Conservation (phyloP, 305 asterid genomes). For the Solanum hybrid region DNA sequence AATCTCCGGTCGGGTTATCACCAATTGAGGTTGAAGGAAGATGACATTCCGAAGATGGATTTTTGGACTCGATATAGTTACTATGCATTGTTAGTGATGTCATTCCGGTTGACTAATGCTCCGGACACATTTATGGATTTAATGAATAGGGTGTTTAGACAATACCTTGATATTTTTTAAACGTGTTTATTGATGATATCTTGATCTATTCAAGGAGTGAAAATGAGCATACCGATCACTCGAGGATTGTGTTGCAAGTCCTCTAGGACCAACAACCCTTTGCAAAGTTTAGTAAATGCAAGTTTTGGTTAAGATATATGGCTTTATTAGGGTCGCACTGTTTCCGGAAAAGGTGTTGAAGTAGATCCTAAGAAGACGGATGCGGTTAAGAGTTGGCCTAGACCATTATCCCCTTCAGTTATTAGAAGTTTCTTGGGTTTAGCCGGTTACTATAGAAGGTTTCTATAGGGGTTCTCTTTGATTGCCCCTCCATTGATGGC, state of each 20-base stretch:
- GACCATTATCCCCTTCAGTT: not conserved
- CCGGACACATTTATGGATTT: too few species aligned
- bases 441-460: too few species aligned
- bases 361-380: not conserved
- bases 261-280: not conserved
- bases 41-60: not conserved
- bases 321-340: not conserved
- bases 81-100: not conserved
- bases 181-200: not conserved
- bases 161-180: not conserved
- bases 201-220: not conserved
- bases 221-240: not conserved
- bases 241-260: not conserved
- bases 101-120: not conserved
- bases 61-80: not conserved
- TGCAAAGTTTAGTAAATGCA: not conserved
- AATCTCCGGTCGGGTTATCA: not conserved
- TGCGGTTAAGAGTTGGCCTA: not conserved
- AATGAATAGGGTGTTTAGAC: not conserved
- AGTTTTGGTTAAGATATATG: too few species aligned
- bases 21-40: not conserved
- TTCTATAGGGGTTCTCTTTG: not conserved
- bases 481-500: not conserved
- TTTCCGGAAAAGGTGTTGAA: not conserved
- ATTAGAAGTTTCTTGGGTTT: not conserved